phyloP scores from a whole-genome alignment of 306 rosid genomes.

The Pyrus betulifolia region DNA sequence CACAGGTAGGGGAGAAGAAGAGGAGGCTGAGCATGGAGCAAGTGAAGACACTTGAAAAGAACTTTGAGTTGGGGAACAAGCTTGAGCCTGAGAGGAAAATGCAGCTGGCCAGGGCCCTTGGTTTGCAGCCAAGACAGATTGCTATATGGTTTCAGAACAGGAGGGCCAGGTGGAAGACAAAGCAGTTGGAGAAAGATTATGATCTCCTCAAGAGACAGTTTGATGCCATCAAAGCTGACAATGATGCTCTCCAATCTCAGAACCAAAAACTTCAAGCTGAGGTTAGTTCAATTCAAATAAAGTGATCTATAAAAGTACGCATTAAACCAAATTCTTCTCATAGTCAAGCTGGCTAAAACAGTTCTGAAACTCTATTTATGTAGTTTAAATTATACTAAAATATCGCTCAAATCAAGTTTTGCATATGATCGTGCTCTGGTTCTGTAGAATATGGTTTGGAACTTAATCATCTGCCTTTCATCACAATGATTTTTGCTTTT shows the following conservation, averaged over 20 bases:
- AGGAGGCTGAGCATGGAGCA: slow-evolving; percentile 87
- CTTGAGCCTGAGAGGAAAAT: slow-evolving; percentile 96
- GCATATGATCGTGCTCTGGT: slow-evolving; percentile 8
- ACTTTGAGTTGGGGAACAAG: slow-evolving; percentile 86
- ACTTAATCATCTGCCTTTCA: slow-evolving; percentile 22
- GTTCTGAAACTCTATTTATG: not conserved
- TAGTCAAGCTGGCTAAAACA: not conserved
- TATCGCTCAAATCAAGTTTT: not conserved
- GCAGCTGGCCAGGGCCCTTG: slow-evolving; percentile 87
- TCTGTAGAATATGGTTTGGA: slow-evolving; percentile 18
- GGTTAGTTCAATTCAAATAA: slow-evolving; percentile 29
- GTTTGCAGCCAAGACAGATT: slow-evolving; percentile 82
- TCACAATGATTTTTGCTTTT: slow-evolving; percentile 19
- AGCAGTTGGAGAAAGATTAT: slow-evolving; percentile 88
- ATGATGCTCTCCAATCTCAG: slow-evolving; percentile 46
- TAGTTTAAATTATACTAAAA: not conserved
- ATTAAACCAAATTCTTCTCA: not conserved
- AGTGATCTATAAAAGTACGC: not conserved
- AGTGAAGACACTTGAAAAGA: slow-evolving; percentile 90
- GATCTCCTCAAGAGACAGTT: slow-evolving; percentile 75
- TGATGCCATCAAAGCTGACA: slow-evolving; percentile 8
- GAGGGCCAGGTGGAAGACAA: slow-evolving; percentile 95
- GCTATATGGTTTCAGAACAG: slow-evolving; percentile 95
- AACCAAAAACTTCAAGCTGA: slow-evolving; percentile 83
- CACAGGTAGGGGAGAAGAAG: slow-evolving; percentile 87